Base-by-base conservation (phyloP, 2,329 filamentous ascomycete species). In the Pestalotiopsis sp. region DNA sequence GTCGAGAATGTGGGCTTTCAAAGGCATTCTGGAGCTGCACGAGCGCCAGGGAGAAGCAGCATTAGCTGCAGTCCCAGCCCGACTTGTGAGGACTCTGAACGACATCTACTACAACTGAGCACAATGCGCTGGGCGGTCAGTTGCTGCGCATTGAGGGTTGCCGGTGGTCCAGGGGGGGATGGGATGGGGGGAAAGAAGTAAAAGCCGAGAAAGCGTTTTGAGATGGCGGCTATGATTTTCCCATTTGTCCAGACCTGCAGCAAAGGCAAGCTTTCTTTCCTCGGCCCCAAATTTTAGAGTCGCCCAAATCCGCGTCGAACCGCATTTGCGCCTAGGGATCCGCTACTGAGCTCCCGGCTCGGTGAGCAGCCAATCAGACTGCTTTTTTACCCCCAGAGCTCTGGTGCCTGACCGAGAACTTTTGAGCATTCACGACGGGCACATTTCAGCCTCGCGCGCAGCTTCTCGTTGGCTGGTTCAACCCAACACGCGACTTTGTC, bases 1-100 rank as follows among this genome's bases (percentile, higher is more conserved):
- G 79, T 88, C 87, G 77, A 86, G 82, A 73, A 94, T 86, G 81
- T 92, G 95, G 71, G 92, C 92, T 84, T 90, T 90, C 72, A 97
- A 86, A 79, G 94, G 93, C 93, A 97, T 97, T 68, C 76, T 81
- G 71, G 80, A 80, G 77, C 83, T 77, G 73, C 76, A 79, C 71
- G 76, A 79, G 79, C 78, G 78, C 72, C 82, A 79, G 70, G 80
- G 77, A 75, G 77, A 81, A 74, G 80, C 77, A 78, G 82, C 77
- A 75, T 81, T 80, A 72, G 83, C 84, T 75, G 84, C 84, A 73
- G 82, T 79, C 76, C 84, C 85, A 81, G 87, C 87, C 79, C 88
- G 85, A 75, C 81, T 77, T 75, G 82, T 80, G 73, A 90, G 78
- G 69, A 84, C 80, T 79, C 83, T 83, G 79, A 86, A 84, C 79